phyloP scores from a whole-genome alignment of 371 early-diverging fungal species.

The Haplosporangium sp. region DNA sequence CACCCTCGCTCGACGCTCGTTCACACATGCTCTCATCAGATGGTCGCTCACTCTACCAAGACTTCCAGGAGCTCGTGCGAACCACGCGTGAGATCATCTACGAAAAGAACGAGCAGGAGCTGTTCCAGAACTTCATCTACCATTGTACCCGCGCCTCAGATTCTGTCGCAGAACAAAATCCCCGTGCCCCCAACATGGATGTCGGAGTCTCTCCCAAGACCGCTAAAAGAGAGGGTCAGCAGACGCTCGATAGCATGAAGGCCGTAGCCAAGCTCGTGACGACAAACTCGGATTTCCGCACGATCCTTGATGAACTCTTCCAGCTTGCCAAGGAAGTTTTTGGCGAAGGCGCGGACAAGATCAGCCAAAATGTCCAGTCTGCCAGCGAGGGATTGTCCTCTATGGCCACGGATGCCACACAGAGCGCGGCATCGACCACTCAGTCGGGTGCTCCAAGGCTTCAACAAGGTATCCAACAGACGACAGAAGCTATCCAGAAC shows the following conservation, averaged over 20 bases:
- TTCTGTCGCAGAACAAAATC: slow-evolving; percentile 11
- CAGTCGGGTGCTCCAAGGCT: slow-evolving; percentile 3
- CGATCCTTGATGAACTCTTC: slow-evolving; percentile 61
- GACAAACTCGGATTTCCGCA: slow-evolving; percentile 65
- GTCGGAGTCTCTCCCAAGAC: slow-evolving; percentile 22
- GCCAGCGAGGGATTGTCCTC: slow-evolving; percentile 42
- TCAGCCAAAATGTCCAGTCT: slow-evolving; percentile 45
- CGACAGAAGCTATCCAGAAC: slow-evolving; percentile 11
- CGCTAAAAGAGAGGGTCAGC: slow-evolving; percentile 32
- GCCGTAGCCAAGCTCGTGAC: slow-evolving; percentile 62
- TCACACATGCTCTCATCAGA: slow-evolving; percentile 62
- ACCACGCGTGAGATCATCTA: slow-evolving; percentile 59
- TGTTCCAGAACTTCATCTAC: slow-evolving; percentile 70
- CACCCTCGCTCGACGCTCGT: slow-evolving; percentile 58
- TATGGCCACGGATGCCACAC: slow-evolving; percentile 1
- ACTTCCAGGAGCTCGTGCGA: slow-evolving; percentile 58
- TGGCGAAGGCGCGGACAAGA: slow-evolving; percentile 54
- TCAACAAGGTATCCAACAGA: slow-evolving; percentile 23
- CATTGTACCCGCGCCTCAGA: slow-evolving; percentile 53
- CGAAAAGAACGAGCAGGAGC: slow-evolving; percentile 68
- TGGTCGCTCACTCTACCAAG: slow-evolving; percentile 60
- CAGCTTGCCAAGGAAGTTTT: slow-evolving; percentile 63
- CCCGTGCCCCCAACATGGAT: slow-evolving; percentile 12
- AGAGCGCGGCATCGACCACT: slow-evolving; percentile 2
- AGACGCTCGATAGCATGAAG: slow-evolving; percentile 52